Conservation (phyloP, 2,329 filamentous ascomycete genomes). For the Beauveria bassiana region DNA sequence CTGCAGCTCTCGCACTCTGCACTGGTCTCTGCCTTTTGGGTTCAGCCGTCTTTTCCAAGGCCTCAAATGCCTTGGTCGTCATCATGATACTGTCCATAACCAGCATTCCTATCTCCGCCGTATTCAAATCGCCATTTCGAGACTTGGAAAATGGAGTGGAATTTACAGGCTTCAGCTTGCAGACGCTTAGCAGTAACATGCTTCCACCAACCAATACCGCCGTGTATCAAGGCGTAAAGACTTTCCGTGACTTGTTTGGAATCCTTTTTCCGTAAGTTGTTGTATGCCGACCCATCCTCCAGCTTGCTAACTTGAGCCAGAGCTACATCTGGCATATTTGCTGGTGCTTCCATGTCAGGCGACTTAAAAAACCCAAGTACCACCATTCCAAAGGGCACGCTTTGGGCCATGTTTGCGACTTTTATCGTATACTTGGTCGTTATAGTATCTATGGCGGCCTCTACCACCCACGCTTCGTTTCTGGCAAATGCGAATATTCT, state of each 20-base stretch:
- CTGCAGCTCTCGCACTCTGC: conserved; percentile 61
- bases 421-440: conserved; percentile 70
- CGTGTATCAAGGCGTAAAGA: conserved; percentile 55
- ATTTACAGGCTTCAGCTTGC: conserved; percentile 68
- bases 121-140: conserved; percentile 60
- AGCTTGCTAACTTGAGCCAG: conserved; percentile 19
- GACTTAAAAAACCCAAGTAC: conserved; percentile 77
- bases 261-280: conserved; percentile 64
- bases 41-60: conserved; percentile 70
- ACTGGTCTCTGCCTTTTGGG: conserved; percentile 71
- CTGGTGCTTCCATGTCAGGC: conserved; percentile 84
- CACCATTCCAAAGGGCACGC: conserved; percentile 75
- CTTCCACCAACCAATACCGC: conserved; percentile 60
- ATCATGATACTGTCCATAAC: conserved; percentile 66
- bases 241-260: conserved; percentile 75
- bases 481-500: conserved; percentile 72
- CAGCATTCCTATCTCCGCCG: conserved; percentile 74
- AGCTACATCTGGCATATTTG: conserved; percentile 50
- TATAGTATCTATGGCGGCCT: conserved; percentile 69
- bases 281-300: conserved; percentile 39
- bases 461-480: conserved; percentile 66
- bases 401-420: conserved; percentile 69
- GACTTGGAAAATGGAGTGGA: conserved; percentile 55
- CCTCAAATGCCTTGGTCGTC: conserved; percentile 67
- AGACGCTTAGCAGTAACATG: conserved; percentile 67